Evolutionary conservation across 176 grass and related monocot species (phyloP).

Genomic region (Eragrostis curvula): DNA sequence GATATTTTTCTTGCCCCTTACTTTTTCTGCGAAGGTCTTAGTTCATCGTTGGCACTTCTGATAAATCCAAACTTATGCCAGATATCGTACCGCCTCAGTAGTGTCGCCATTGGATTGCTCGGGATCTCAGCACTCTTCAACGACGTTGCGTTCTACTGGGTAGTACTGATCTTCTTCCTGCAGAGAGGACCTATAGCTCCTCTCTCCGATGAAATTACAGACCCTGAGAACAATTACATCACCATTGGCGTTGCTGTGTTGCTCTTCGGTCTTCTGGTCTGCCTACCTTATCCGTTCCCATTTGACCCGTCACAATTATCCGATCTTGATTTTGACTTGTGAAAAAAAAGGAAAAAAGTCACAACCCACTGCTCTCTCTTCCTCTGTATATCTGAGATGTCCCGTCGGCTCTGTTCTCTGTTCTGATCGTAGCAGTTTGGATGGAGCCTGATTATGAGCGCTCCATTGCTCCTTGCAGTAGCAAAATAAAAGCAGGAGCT

Average conservation of each 20-base stretch:
- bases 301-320: conserved; percentile 60
- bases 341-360: conserved; percentile 15
- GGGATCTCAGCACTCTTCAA: conserved; percentile 81
- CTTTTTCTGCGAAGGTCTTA: conserved; percentile 6
- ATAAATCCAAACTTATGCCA: conserved; percentile 45
- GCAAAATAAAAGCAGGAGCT: conserved; percentile 58
- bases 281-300: conserved; percentile 85
- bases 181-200: conserved; percentile 87
- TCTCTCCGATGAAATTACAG: conserved; percentile 84
- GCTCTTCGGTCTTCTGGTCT: conserved; percentile 77
- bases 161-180: conserved; percentile 89
- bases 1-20: background rate
- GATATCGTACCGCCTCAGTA: conserved; percentile 64
- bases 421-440: background rate
- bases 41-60: conserved; percentile 12
- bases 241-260: conserved; percentile 65
- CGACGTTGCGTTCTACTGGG: conserved; percentile 88
- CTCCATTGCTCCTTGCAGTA: conserved; percentile 46
- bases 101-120: conserved; percentile 65
- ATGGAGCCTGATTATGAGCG: background rate
- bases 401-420: conserved; percentile 9
- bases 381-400: conserved; percentile 41
- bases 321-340: conserved; percentile 65
- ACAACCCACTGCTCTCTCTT: conserved; percentile 6
- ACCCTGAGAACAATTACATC: conserved; percentile 64